These are phyloP conservation scores for Lumnitzera littorea DNA, from an alignment of 345 rosid species.

Conservation along the genomic window DNA sequence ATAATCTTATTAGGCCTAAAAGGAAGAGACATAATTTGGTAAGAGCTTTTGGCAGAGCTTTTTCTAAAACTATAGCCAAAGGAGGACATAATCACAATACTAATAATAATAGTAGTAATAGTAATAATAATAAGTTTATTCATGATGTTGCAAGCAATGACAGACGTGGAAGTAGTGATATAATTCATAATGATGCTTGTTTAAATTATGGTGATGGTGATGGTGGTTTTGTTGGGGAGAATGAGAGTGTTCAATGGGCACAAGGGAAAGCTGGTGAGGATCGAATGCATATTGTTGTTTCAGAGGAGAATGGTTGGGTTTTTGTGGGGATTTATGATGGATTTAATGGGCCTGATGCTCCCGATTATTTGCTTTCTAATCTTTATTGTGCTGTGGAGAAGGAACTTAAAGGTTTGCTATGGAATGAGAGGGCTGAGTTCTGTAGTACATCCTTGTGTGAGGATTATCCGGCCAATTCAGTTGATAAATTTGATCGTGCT, in stretches of 20 bases:
- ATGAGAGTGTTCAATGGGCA: slow-evolving; percentile 79
- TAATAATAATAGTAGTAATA: not conserved
- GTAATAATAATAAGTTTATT: not conserved
- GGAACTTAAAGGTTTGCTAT: slow-evolving; percentile 59
- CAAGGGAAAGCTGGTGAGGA: slow-evolving; percentile 98
- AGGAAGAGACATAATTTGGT: slow-evolving; percentile 32
- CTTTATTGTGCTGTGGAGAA: slow-evolving; percentile 60
- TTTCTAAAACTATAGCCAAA: slow-evolving; percentile 28
- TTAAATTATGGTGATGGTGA: slow-evolving; percentile 10
- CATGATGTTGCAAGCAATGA: slow-evolving; percentile 2
- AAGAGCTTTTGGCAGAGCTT: slow-evolving; percentile 31
- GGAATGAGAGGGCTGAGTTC: slow-evolving; percentile 32
- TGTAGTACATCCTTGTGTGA: not conserved
- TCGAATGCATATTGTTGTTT: slow-evolving; percentile 77
- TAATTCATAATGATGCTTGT: slow-evolving; percentile 6
- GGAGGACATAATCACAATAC: not conserved
- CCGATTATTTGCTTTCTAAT: slow-evolving; percentile 66
- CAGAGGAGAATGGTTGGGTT: slow-evolving; percentile 82
- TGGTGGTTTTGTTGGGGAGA: slow-evolving; percentile 34
- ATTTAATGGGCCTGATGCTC: slow-evolving; percentile 89
- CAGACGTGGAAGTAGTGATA: slow-evolving; percentile 12
- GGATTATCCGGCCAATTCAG: slow-evolving; percentile 9
- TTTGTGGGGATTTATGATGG: slow-evolving; percentile 96
- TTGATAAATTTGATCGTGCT: not conserved
- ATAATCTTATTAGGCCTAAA: slow-evolving; percentile 7